Evolutionary conservation across 2,329 filamentous ascomycete genomes (phyloP), one percentile per base, ranked within the genome.

Genomic region (Ophiostoma ulmi): DNA sequence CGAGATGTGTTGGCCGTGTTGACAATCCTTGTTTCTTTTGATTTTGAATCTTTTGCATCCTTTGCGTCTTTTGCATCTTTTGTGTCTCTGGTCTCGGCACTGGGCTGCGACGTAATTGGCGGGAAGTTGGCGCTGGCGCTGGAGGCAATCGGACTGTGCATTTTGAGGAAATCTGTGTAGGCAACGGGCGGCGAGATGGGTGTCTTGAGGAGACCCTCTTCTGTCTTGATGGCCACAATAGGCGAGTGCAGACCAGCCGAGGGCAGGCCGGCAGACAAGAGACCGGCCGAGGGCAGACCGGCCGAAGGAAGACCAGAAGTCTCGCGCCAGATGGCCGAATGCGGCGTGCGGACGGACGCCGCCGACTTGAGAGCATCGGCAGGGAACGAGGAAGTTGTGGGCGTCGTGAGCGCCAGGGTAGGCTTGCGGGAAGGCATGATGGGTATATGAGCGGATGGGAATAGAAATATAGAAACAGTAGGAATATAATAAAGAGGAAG

Each of bases 141-240:
- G 14, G 73, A 69, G 31, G 74, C 63, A 17, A 63, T 65, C 7
- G 74, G 74, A 71, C 75, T 76, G 67, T 87, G 83, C 72, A 90
- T 89, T 81, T 93, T 94, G 73, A 98, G 88, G 78, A 97, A 98
- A 77, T 98, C 93, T 75, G 92, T 90, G 78, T 98, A 98, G 71
- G 94, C 94, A 31, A 87, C 84, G 3, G 94, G 94, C 69, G 94
- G 94, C 69, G 91, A 96, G 79, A 98, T 97, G 67, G 94, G 94
- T 5, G 94, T 97, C 81, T 89, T 90, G 71, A 88, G 80, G 64
- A 84, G 80, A 72, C 89, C 86, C 71, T 90, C 84, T 75, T 91
- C 86, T 70, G 82, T 82, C 80, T 94, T 94, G 83, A 94, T 87
- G 68, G 75, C 81, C 26, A 87, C 83, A 66, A 84, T 84, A 4